Percentiles rank a stretch among this genome's conserved stretches.
These are phyloP conservation scores for Dothideomycetidae sp. DNA, from an alignment of 2,329 filamentous ascomycete genomes.

Conservation along the genomic window DNA sequence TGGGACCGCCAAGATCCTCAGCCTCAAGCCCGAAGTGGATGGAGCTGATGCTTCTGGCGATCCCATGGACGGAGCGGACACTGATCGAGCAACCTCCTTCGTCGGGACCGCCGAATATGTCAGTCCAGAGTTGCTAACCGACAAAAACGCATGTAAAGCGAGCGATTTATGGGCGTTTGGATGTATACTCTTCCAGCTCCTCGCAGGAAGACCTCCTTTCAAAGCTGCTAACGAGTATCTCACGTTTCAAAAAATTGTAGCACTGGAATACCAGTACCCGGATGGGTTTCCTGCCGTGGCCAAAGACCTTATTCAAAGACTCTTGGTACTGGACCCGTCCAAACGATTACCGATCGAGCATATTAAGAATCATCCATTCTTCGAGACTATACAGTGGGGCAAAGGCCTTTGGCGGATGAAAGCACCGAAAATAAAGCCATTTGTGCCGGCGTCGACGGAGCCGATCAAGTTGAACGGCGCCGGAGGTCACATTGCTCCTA, in stretches of 20 bases:
- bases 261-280: constrained; percentile 86
- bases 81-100: constrained; percentile 76
- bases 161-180: constrained; percentile 98
- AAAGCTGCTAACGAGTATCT: constrained; percentile 92
- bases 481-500: constrained; percentile 5
- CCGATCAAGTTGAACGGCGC: constrained; percentile 38
- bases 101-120: constrained; percentile 97
- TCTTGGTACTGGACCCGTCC: constrained; percentile 76
- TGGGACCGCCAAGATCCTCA: constrained; percentile 88
- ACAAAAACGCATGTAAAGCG: constrained; percentile 93
- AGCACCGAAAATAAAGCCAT: constrained; percentile 73
- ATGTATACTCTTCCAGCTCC: constrained; percentile 90
- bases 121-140: constrained; percentile 88
- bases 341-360: constrained; percentile 82
- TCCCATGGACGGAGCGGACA: constrained; percentile 44
- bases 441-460: constrained; percentile 62
- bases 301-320: constrained; percentile 75
- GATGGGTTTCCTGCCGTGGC: constrained; percentile 74
- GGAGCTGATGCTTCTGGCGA: constrained; percentile 27
- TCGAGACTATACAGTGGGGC: constrained; percentile 74
- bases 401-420: constrained; percentile 78
- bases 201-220: constrained; percentile 93
- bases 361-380: constrained; percentile 93
- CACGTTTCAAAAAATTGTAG: constrained; percentile 97
- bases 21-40: constrained; percentile 30